Evolutionary conservation across 1,284 basidiomycete genomes (phyloP), one percentile per base, ranked within the genome.

Genomic region (Rhizoctonia solani): DNA sequence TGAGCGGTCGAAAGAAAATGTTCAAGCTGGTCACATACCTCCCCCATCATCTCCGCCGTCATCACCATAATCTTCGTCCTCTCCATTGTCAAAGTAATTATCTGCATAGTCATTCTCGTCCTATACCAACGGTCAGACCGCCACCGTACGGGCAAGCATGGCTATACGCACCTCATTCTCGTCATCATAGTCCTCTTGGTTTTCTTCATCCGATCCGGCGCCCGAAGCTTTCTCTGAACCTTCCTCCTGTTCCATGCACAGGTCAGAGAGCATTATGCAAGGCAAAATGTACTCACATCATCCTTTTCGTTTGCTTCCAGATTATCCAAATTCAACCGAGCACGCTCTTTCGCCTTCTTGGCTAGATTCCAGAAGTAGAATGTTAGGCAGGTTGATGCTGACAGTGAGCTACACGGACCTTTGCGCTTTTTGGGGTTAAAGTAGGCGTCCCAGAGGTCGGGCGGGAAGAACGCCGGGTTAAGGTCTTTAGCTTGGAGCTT

Each of bases 51-150:
- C 82, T 1, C 77, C 85, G 1, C 85, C 88, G 13, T 82, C 89
- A 8, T 87, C 89, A 9, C 89, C 76, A 72, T 90, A 86, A 72
- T 92, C 90, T 61, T 83, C 89, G 3, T 81, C 86, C 76, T 92
- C 90, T 25, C 89, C 89, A 68, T 90, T 91, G 74, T 92, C 90
- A 75, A 92, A 92, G 80, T 92, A 92, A 74, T 92, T 89, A 69
- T 88, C 87, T 1, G 87, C 90, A 70, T 92, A 92, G 71, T 92
- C 89, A 70, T 92, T 91, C 76, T 92, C 89, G 71, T 89, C 90
- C 74, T 63, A 30, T 34, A 27, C 23, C 4, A 19, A 6, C 30
- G 41, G 25, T 58, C 25, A 58, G 42, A 44, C 23, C 32, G 39
- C 25, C 25, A 44, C 41, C 27, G 39, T 3, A 29, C 39, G 4